Conservation (phyloP, 352 stramenopile species). For the Globisporangium cystogenes region DNA sequence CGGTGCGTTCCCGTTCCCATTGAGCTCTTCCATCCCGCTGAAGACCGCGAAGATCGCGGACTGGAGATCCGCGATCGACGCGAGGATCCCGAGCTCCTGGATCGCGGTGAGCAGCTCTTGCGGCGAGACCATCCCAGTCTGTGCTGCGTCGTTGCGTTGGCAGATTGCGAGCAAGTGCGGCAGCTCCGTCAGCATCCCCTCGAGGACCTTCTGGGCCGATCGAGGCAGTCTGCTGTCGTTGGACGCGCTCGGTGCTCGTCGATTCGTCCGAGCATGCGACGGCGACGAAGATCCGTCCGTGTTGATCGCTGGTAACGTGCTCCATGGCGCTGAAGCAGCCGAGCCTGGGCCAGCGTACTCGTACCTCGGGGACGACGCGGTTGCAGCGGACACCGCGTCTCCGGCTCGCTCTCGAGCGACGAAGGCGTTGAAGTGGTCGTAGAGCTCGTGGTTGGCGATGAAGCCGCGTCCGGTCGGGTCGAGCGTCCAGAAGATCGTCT, state of each 20-base stretch:
- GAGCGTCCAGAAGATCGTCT: constrained; percentile 70
- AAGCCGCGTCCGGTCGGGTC: constrained; percentile 61
- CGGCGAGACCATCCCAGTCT: constrained; percentile 33
- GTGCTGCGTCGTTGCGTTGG: constrained; percentile 32
- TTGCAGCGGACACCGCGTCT: background rate
- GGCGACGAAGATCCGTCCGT: constrained; percentile 11
- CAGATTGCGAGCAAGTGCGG: constrained; percentile 39
- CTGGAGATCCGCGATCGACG: constrained; percentile 48
- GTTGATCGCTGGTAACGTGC: constrained; percentile 23
- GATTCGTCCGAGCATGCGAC: too few species aligned
- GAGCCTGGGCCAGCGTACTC: background rate
- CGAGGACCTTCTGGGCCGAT: constrained; percentile 67
- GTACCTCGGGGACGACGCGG: background rate
- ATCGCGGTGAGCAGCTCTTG: constrained; percentile 45
- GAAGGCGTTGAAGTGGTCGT: constrained; percentile 53
- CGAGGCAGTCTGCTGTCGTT: constrained; percentile 12
- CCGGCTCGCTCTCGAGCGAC: background rate
- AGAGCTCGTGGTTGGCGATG: constrained; percentile 50
- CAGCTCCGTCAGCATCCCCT: constrained; percentile 52
- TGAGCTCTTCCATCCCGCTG: constrained; percentile 7
- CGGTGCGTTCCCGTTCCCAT: background rate
- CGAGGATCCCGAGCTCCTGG: constrained; percentile 57
- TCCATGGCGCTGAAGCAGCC: constrained; percentile 6
- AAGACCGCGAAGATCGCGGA: constrained; percentile 43
- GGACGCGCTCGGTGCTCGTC: background rate